phyloP scores from a whole-genome alignment of 352 stramenopile species.

The Phytophthora cryptogea region DNA sequence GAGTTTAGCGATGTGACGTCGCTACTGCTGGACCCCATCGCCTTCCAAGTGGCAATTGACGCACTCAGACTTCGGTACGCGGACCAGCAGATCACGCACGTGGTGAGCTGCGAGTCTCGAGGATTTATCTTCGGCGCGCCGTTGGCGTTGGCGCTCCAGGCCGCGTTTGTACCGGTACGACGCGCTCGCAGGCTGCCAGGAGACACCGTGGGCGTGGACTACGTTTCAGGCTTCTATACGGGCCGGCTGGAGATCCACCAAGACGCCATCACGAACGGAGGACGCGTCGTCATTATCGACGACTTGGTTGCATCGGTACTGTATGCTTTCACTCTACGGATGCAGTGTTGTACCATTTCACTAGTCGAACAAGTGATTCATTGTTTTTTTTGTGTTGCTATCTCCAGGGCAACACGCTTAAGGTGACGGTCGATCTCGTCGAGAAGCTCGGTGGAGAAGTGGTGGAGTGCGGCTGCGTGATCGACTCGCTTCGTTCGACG shows the following conservation, averaged over 20 bases:
- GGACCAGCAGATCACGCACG: slow-evolving; percentile 64
- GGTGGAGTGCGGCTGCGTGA: slow-evolving; percentile 82
- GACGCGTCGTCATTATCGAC: slow-evolving; percentile 79
- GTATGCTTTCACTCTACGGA: not conserved
- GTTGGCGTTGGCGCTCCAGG: slow-evolving; percentile 65
- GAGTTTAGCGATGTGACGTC: slow-evolving; percentile 79
- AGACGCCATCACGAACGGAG: slow-evolving; percentile 71
- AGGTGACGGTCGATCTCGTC: slow-evolving; percentile 81
- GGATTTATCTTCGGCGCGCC: slow-evolving; percentile 85
- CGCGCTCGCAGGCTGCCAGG: slow-evolving; percentile 62
- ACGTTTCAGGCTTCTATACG: slow-evolving; percentile 74
- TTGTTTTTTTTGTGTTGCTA: slow-evolving; percentile 4
- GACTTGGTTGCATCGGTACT: slow-evolving; percentile 78
- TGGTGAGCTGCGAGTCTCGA: slow-evolving; percentile 81
- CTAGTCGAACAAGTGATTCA: slow-evolving; percentile 8
- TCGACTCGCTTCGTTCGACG: slow-evolving; percentile 59
- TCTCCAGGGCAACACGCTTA: slow-evolving; percentile 72
- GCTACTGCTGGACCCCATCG: slow-evolving; percentile 66
- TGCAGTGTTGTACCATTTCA: not conserved
- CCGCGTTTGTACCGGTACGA: slow-evolving; percentile 76
- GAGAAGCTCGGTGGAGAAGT: slow-evolving; percentile 68
- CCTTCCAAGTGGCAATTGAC: slow-evolving; percentile 79
- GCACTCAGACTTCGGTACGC: slow-evolving; percentile 67
- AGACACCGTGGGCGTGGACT: slow-evolving; percentile 81
- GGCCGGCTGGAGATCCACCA: slow-evolving; percentile 83